Percentiles rank a stretch among this genome's conserved stretches.
phyloP scores from a whole-genome alignment of 352 stramenopile species.

The Achlya hypogyna region DNA sequence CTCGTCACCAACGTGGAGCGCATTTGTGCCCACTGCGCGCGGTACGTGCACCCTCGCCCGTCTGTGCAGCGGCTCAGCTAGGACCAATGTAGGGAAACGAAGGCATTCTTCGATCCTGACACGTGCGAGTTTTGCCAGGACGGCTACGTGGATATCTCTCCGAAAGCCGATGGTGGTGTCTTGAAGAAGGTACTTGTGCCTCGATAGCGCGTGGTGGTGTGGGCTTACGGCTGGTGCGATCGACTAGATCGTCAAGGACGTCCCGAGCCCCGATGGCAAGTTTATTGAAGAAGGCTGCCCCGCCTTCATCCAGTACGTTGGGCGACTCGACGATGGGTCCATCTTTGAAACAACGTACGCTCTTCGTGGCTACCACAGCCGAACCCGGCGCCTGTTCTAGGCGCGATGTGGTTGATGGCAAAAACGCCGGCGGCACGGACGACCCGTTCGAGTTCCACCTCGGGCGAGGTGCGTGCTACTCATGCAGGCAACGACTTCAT shows the following conservation, averaged over 20 bases:
- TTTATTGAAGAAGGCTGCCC: constrained; percentile 73
- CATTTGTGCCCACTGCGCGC: constrained; percentile 63
- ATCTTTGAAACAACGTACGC: constrained; percentile 82
- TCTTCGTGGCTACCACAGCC: neutral
- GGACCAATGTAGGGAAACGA: constrained; percentile 30
- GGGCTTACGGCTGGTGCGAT: neutral
- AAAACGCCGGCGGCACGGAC: constrained; percentile 73
- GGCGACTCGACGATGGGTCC: constrained; percentile 63
- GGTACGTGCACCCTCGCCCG: no score
- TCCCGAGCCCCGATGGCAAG: constrained; percentile 29
- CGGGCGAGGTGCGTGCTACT: constrained; percentile 37
- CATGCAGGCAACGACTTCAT: neutral
- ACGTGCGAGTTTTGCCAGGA: constrained; percentile 55
- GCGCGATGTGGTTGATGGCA: constrained; percentile 68
- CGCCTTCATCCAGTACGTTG: constrained; percentile 82
- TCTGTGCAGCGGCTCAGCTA: neutral
- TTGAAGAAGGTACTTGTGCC: constrained; percentile 55
- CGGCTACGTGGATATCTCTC: constrained; percentile 78
- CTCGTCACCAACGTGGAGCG: constrained; percentile 64
- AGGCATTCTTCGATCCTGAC: constrained; percentile 74
- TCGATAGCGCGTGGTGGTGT: neutral
- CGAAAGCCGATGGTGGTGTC: constrained; percentile 54
- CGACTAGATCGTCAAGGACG: constrained; percentile 45
- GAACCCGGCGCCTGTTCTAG: constrained; percentile 23
- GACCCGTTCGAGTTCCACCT: constrained; percentile 81